A percentile compares a stretch with the other conserved stretches of the same genome.
Conservation (phyloP, 1,284 basidiomycete genomes). For the Ustilago trichophora region DNA sequence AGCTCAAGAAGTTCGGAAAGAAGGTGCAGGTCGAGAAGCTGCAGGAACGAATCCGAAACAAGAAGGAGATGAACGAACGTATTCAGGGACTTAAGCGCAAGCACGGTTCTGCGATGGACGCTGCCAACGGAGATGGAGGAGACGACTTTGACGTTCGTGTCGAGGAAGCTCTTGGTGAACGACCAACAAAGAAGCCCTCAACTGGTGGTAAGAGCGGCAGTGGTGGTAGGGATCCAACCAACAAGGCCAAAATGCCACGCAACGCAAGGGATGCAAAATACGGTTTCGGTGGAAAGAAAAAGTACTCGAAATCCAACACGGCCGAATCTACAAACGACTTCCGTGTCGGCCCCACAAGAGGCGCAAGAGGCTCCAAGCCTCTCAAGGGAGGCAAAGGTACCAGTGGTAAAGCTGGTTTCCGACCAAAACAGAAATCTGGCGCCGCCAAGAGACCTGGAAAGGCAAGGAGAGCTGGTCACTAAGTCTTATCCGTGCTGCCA, state of each 20-base stretch:
- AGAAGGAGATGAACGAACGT: constrained; percentile 80
- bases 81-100: constrained; percentile 73
- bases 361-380: constrained; percentile 33
- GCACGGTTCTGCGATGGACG: constrained; percentile 58
- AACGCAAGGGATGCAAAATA: constrained; percentile 58
- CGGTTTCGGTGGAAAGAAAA: constrained; percentile 64
- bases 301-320: constrained; percentile 59
- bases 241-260: constrained; percentile 58
- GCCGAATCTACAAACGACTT: constrained; percentile 60
- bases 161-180: constrained; percentile 69
- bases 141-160: constrained; percentile 81
- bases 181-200: constrained; percentile 7
- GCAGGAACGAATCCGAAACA: constrained; percentile 76
- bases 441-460: constrained; percentile 43
- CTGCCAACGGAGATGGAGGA: constrained; percentile 36
- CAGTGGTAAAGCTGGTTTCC: constrained; percentile 35
- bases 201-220: constrained; percentile 9
- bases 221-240: constrained; percentile 3
- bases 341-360: constrained; percentile 32
- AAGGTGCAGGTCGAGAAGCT: constrained; percentile 89
- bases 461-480: constrained; percentile 32
- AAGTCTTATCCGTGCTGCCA: too few relatives aligned
- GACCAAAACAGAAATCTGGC: constrained; percentile 36
- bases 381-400: too few relatives aligned
- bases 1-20: constrained; percentile 98